A percentile compares a stretch with the other conserved stretches of the same genome.
Evolutionary conservation across 805 yeast species (phyloP).

Genomic region (Barnettozyma populi): DNA sequence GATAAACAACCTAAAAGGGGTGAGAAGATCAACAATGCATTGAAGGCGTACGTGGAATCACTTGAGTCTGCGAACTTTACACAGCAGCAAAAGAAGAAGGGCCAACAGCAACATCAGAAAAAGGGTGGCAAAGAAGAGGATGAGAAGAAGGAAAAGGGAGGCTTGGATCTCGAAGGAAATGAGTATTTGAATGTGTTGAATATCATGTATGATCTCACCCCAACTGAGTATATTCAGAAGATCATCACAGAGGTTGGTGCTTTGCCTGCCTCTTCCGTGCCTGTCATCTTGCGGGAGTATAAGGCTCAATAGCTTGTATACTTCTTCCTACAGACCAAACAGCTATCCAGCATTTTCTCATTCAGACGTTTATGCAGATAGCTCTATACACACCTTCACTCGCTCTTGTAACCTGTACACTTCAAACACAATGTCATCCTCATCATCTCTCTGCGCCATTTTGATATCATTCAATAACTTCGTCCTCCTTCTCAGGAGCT

Average conservation of each 20-base stretch:
- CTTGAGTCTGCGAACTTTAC: constrained; percentile 25
- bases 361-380: background rate
- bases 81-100: constrained; percentile 24
- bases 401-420: background rate
- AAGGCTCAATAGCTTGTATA: constrained; percentile 31
- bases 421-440: background rate
- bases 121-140: constrained; percentile 21
- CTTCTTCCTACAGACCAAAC: background rate
- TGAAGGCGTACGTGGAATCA: constrained; percentile 55
- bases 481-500: background rate
- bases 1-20: constrained; percentile 44
- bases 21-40: constrained; percentile 39
- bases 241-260: constrained; percentile 95
- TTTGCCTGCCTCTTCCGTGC: constrained; percentile 96
- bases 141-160: constrained; percentile 53
- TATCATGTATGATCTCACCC: constrained; percentile 89
- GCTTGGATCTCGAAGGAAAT: constrained; percentile 25
- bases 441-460: background rate
- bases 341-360: no score
- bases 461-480: background rate
- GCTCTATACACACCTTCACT: background rate
- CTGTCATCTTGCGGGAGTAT: constrained; percentile 92
- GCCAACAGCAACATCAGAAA: constrained; percentile 15
- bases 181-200: constrained; percentile 68
- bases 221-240: constrained; percentile 88